Evolutionary conservation across 164 flowering plant genomes (phyloP), one percentile per base, ranked within the genome.

Genomic region (Hamamelis virginiana): DNA sequence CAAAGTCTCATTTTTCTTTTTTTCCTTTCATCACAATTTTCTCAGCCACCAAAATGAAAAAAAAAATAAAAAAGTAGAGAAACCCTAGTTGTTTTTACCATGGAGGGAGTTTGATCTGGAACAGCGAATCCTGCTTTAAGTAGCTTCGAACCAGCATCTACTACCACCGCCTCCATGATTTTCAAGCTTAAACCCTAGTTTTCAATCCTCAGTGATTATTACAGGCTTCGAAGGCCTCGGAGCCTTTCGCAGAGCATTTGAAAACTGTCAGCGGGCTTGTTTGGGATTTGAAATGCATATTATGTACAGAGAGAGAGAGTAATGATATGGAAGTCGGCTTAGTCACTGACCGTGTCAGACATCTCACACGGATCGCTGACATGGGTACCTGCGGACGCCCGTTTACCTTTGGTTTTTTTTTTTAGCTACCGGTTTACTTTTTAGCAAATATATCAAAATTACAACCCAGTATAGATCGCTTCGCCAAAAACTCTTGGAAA

Each of bases 91-190:
- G 41, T 25, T 27, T 23, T 58, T 73, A 94, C 99, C 94, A 89
- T 73, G 9, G 97, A 65, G 13, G 99, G 99, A 64, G 88, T 82
- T 70, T 95, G 98, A 74, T 95, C 99, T 6, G 99, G 99, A 62
- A 91, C 80, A 0, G 99, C 97, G 19, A 86, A 84, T 51, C 99
- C 99, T 0, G 99, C 98, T 78, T 95, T 95, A 66, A 95, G 91
- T 52, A 86, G 83, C 88, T 83, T 90, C 45, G 98, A 84, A 48
- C 99, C 99, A 11, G 86, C 89, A 75, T 95, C 99, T 9, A 95
- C 81, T 53, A 95, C 99, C 33, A 85, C 96, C 14, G 98, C 96
- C 81, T 95, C 99, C 98, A 95, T 95, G 33, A 22, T 27, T 60
- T 65, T 33, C 62, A 13, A 44, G 13, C 38, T n/a, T 44, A 67